Conservation (phyloP, 2,329 filamentous ascomycete genomes). For the Colletotrichum sp. region DNA sequence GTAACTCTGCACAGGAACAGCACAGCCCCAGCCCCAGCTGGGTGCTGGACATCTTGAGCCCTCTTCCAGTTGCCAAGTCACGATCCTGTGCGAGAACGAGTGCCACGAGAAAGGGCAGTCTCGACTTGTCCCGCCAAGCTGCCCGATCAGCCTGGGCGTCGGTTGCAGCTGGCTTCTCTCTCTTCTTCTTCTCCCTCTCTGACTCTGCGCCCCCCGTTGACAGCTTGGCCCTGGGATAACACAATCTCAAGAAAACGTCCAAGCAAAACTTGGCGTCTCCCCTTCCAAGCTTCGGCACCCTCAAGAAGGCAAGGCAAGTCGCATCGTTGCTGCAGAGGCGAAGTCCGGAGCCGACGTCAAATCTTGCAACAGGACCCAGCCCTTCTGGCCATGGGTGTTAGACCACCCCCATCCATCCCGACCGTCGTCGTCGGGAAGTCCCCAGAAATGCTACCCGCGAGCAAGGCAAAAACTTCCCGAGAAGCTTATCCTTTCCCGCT, state of each 20-base stretch:
- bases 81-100: not conserved
- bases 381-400: not conserved
- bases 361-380: not conserved
- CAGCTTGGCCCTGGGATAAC: not conserved
- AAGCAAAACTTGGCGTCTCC: not conserved
- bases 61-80: not conserved
- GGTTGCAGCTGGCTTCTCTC: conserved; percentile 3
- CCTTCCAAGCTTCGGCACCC: not conserved
- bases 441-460: not conserved
- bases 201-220: not conserved
- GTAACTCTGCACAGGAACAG: not conserved
- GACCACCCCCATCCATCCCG: not conserved
- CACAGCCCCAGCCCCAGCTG: not conserved
- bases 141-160: conserved; percentile 14
- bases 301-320: not conserved
- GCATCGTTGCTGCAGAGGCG: not conserved
- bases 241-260: not conserved
- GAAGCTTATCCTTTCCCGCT: not conserved
- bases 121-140: conserved; percentile 9
- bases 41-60: too few species aligned
- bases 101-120: not conserved
- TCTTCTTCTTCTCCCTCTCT: not conserved
- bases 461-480: conserved; percentile 7
- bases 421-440: not conserved
- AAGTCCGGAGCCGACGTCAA: conserved; percentile 1